Conservation (phyloP, 2,329 filamentous ascomycete species). For the Botryosphaeria agaves region DNA sequence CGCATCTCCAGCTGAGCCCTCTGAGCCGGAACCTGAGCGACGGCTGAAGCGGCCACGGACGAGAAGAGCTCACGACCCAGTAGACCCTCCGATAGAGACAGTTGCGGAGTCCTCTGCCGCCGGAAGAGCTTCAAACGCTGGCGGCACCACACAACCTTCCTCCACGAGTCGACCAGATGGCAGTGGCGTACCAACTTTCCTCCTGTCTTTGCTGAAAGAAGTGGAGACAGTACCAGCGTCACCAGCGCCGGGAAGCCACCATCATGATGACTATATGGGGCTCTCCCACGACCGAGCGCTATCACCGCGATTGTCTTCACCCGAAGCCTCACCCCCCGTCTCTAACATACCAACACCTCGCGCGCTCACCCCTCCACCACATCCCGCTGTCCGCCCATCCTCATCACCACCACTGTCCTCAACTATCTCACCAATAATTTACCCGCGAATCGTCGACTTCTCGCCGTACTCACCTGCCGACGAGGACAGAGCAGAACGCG, state of each 20-base stretch:
- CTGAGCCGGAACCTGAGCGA: slow-evolving; percentile 50
- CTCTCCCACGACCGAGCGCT: slow-evolving; percentile 31
- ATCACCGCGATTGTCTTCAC: slow-evolving; percentile 38
- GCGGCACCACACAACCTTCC: no score
- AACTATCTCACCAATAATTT: slow-evolving; percentile 54
- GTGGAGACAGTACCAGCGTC: slow-evolving; percentile 44
- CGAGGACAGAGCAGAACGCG: slow-evolving; percentile 16
- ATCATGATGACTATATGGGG: no score
- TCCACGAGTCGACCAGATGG: no score
- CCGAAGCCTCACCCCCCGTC: slow-evolving; percentile 45
- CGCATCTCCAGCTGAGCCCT: slow-evolving; percentile 51
- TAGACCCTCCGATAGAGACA: slow-evolving; percentile 22
- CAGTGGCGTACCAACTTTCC: slow-evolving; percentile 52
- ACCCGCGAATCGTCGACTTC: slow-evolving; percentile 52
- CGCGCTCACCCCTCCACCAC: slow-evolving; percentile 52
- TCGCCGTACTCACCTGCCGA: slow-evolving; percentile 41
- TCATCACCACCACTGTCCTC: slow-evolving; percentile 56
- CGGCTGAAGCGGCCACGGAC: slow-evolving; percentile 80
- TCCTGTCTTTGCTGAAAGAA: slow-evolving; percentile 75
- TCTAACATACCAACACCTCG: slow-evolving; percentile 51
- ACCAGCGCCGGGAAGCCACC: no score
- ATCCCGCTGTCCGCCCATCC: slow-evolving; percentile 39
- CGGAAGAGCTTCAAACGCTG: slow-evolving; percentile 8
- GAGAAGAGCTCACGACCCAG: slow-evolving; percentile 41
- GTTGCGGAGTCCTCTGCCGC: slow-evolving; percentile 5